Evolutionary conservation across 169 alveolate species (phyloP), one percentile per base, ranked within the genome.

Genomic region (Theileria equi): DNA sequence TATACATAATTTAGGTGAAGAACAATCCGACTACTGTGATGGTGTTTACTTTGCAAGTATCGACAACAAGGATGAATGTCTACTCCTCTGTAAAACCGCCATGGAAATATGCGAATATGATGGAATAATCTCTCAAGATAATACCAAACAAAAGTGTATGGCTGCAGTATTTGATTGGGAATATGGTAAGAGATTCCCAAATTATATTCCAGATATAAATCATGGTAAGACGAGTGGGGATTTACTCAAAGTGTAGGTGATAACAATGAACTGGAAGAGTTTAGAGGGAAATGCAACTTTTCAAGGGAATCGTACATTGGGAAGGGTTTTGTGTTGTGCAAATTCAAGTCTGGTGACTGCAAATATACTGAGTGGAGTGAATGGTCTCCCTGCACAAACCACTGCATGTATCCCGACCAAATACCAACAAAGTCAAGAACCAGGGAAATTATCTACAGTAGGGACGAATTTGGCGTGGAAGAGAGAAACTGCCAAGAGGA

Each of bases 301-400:
- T 32, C 1, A 10, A 62, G 49, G 0, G 16, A 66, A 10, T 59
- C 28, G n/a, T 43, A 64, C 19, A 43, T 64, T 5, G 88, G 88
- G 10, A 44, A 45, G 10, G 91, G 91, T 6, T 54, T 69, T 7
- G 78, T 84, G 21, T 62, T 84, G 50, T 84, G 91, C 38, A 80
- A 76, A 35, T 73, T 73, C 49, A 66, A 66, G 13, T 44, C 61
- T 26, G 72, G 63, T 0, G 44, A 21, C 7, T 69, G 78, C n/a
- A 16, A 34, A 28, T 84, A 53, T 45, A 71, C 55, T 8, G 45
- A 48, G 17, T 84, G 91, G 91, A 52, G 81, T n/a, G 87, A 63
- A 29, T 84, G 91, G 91, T 61, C 88, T 11, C 11, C 5, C 21
- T 84, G 91, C 38, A 64, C 76, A 6, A 67, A 52, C 25, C 29